Base-by-base conservation (phyloP, 441 rosid genomes). In the Populus hybrid region DNA sequence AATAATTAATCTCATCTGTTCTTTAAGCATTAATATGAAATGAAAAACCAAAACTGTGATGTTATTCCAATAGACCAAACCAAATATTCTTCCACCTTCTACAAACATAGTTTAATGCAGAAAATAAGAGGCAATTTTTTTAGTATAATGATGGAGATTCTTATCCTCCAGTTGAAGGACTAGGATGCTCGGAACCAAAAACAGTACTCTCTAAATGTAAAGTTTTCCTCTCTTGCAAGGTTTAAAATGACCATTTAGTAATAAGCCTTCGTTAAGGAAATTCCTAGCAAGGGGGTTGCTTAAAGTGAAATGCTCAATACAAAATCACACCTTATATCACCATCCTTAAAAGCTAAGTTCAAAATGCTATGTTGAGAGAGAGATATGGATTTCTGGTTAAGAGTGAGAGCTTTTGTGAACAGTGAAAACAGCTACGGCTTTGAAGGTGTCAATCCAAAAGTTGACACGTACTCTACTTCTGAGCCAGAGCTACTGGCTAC, bases 41-140 rank as follows among this genome's bases (percentile, higher is more conserved):
- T 30, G 23, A 30, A 21, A 67, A 18, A 11, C n/a, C 53, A 40
- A 67, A 19, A 67, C 77, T 19, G 30, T 9, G 42, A 74, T 5
- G 18, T 9, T 16, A 16, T 66, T 36, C 36, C 59, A 16, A 61
- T 28, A 59, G 34, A 9, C 19, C 69, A 70, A 34, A 38, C 42
- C 70, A 65, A 40, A 35, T 35, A n/a, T 70, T 76, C 42, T 70
- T 26, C 68, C 11, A 76, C 36, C 63, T 50, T 53, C 30, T 24
- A 8, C 32, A 10, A 38, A 16, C 42, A 70, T 76, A 8, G 11
- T 38, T 32, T 24, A 9, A 12, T 7, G 42, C 8, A 61, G 65
- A 75, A 21, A 14, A 5, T 6, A 26, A 30, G 14, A 67, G 5
- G 65, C 14, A 57, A 57, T 5, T 57, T 8, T 46, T 46, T 30